phyloP scores from a whole-genome alignment of 768 basidiomycete genomes.

The Phylloporus sp. region DNA sequence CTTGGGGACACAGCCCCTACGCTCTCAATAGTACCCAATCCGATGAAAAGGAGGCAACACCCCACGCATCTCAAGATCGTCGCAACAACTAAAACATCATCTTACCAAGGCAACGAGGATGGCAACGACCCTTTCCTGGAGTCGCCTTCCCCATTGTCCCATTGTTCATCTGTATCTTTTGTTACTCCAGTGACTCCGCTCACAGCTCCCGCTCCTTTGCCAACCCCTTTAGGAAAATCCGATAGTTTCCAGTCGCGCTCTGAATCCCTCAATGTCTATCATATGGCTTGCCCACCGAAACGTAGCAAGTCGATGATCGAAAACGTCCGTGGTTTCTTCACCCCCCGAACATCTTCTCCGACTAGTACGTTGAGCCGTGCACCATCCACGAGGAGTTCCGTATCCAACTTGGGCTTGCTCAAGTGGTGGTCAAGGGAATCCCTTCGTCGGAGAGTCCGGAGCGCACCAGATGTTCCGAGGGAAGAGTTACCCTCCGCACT shows the following conservation, averaged over 20 bases:
- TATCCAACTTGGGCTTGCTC: constrained; percentile 32
- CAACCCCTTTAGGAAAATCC: constrained; percentile 10
- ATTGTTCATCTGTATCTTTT: constrained; percentile 34
- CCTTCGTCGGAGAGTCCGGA: constrained; percentile 49
- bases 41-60: constrained; percentile 17
- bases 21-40: constrained; percentile 8
- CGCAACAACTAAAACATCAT: constrained; percentile 16
- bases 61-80: constrained; percentile 30
- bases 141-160: constrained; percentile 39
- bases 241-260: constrained; percentile 20
- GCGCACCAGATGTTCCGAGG: constrained; percentile 44
- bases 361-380: constrained; percentile 28
- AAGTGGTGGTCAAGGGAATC: constrained; percentile 50
- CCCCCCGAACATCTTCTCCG: constrained; percentile 44
- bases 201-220: constrained; percentile 11
- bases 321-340: constrained; percentile 60
- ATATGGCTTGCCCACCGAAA: constrained; percentile 33
- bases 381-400: constrained; percentile 26
- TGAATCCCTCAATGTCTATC: constrained; percentile 26
- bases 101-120: constrained; percentile 25
- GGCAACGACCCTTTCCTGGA: constrained; percentile 20
- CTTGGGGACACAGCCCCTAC: constrained; percentile 11
- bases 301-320: constrained; percentile 54
- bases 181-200: constrained; percentile 24
- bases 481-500: constrained; percentile 24